These are phyloP conservation scores for Raffaelea ambrosiae DNA, from an alignment of 2,329 filamentous ascomycete genomes.

Conservation along the genomic window DNA sequence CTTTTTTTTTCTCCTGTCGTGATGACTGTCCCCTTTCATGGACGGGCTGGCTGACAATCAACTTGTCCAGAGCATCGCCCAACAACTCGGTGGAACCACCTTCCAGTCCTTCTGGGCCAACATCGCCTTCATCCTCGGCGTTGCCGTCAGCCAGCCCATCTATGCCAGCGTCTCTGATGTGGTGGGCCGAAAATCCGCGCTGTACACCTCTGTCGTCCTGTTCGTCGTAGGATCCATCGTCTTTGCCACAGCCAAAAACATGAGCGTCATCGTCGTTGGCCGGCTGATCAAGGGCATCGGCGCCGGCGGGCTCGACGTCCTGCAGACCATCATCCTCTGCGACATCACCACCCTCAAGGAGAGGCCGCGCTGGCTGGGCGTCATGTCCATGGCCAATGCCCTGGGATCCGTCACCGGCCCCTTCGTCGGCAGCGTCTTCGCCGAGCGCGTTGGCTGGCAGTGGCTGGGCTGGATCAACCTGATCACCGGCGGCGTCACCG, in stretches of 20 bases:
- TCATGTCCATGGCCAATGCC: neutral
- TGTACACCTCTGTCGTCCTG: neutral
- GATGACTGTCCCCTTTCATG: too few species aligned
- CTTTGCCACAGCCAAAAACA: neutral
- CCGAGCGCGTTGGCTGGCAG: neutral
- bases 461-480: neutral
- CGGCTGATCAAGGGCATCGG: neutral
- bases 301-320: neutral
- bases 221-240: neutral
- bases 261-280: neutral
- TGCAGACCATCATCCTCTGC: neutral
- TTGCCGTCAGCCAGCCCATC: too few species aligned
- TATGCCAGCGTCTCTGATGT: too few species aligned
- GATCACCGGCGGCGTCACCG: neutral
- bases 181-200: neutral
- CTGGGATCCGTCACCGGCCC: neutral
- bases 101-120: too few species aligned
- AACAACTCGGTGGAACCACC: too few species aligned
- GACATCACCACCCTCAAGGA: neutral
- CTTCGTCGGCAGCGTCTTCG: neutral
- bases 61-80: too few species aligned
- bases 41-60: too few species aligned
- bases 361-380: neutral
- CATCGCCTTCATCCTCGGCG: too few species aligned
- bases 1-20: too few species aligned